Conservation (phyloP, 768 basidiomycete species). For the Hygrophoropsis aurantiaca region DNA sequence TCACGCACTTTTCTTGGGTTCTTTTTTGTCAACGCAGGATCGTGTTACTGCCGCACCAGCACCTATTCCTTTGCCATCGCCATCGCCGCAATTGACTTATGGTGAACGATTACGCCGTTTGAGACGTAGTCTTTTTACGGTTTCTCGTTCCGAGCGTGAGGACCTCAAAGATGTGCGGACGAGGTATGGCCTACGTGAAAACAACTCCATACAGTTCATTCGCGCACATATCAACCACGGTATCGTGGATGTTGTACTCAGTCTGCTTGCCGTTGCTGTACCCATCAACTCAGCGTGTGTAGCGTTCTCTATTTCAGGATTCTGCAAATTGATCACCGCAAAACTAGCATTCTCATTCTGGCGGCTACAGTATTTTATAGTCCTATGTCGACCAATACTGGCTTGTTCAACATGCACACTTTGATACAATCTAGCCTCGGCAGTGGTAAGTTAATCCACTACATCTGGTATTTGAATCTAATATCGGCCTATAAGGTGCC, state of each 20-base stretch:
- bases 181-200: constrained; percentile 21
- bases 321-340: neutral
- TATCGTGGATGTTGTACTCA: constrained; percentile 44
- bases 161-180: constrained; percentile 6
- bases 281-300: constrained; percentile 45
- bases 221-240: constrained; percentile 42
- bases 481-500: constrained; percentile 6
- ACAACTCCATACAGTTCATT: constrained; percentile 35
- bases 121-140: constrained; percentile 5
- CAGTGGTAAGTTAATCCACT: constrained; percentile 24
- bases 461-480: neutral
- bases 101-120: neutral
- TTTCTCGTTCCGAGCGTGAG: constrained; percentile 6
- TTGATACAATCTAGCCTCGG: constrained; percentile 42
- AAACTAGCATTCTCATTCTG: constrained; percentile 36
- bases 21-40: constrained; percentile 48
- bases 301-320: constrained; percentile 6
- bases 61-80: constrained; percentile 9
- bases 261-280: constrained; percentile 44
- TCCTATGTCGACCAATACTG: constrained; percentile 19
- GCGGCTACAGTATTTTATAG: constrained; percentile 19
- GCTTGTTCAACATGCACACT: constrained; percentile 42
- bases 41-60: constrained; percentile 28
- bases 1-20: constrained; percentile 57
- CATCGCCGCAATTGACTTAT: neutral